A percentile compares a stretch with the other conserved stretches of the same genome.
Conservation (phyloP, 345 rosid species). For the Populus deltoides region DNA sequence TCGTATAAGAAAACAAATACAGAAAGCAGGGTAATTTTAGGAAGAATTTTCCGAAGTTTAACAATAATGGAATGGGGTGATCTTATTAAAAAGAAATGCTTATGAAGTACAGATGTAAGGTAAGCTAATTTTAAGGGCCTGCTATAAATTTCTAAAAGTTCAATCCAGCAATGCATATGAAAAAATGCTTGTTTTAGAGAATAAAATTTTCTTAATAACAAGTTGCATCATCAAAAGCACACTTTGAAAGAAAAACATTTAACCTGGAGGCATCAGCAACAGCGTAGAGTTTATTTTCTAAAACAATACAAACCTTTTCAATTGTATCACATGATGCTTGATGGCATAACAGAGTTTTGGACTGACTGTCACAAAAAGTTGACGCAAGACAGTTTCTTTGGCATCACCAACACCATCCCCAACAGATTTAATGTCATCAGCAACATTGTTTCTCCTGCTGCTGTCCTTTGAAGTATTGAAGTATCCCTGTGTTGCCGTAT, state of each 20-base stretch:
- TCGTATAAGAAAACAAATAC: background rate
- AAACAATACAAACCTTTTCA: constrained; percentile 37
- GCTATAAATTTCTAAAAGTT: no score
- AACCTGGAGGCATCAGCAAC: background rate
- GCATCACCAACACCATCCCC: constrained; percentile 10
- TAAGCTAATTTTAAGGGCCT: background rate
- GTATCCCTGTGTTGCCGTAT: constrained; percentile 24
- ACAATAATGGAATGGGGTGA: background rate
- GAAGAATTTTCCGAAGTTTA: background rate
- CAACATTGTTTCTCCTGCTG: background rate
- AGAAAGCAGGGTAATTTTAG: background rate
- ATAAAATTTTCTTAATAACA: background rate
- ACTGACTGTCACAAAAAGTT: constrained; percentile 58
- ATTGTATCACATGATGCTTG: constrained; percentile 38
- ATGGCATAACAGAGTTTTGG: constrained; percentile 46
- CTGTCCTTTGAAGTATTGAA: background rate
- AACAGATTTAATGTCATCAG: background rate
- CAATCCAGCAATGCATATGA: background rate
- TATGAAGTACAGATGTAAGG: background rate
- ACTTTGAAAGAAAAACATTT: background rate
- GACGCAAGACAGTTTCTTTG: constrained; percentile 23
- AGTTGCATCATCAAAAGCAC: background rate
- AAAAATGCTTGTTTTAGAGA: background rate
- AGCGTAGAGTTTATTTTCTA: background rate
- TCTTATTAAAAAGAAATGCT: background rate